Conservation (phyloP, 2,329 filamentous ascomycete species). For the Fusarium tuaranense region DNA sequence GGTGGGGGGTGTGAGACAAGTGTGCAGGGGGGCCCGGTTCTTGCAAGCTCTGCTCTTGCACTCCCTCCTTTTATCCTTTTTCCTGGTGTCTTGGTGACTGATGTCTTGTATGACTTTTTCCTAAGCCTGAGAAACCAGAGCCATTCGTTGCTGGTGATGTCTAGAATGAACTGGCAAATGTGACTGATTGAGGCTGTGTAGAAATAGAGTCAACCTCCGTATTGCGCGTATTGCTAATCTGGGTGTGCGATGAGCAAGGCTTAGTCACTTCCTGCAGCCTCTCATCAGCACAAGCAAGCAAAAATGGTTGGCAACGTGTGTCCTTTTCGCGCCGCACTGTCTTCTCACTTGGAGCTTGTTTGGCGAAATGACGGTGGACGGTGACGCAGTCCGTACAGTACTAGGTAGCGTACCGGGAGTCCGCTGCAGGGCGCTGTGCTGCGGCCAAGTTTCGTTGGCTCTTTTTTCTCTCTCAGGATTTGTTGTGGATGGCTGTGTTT, state of each 20-base stretch:
- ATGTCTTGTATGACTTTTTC: conserved; percentile 14
- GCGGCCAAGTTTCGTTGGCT: conserved; percentile 36
- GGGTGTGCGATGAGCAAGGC: conserved; percentile 32
- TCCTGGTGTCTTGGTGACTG: not conserved
- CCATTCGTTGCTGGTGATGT: conserved; percentile 6
- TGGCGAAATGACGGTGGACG: conserved; percentile 40
- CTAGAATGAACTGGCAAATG: conserved; percentile 24
- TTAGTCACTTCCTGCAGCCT: conserved; percentile 41
- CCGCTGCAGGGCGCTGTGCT: conserved; percentile 38
- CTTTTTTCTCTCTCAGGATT: conserved; percentile 17
- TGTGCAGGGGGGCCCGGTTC: conserved; percentile 28
- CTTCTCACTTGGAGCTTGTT: conserved; percentile 18
- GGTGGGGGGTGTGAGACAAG: conserved; percentile 18
- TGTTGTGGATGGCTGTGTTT: conserved; percentile 29
- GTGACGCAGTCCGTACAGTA: conserved; percentile 41
- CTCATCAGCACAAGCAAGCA: conserved; percentile 19
- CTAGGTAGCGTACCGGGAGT: conserved; percentile 24
- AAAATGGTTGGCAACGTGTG: conserved; percentile 36
- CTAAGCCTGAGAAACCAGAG: not conserved
- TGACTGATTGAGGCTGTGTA: conserved; percentile 39
- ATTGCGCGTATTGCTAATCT: conserved; percentile 34
- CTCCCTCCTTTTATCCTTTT: conserved; percentile 28
- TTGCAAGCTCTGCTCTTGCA: conserved; percentile 33
- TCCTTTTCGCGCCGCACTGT: conserved; percentile 34
- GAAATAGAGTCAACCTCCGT: conserved; percentile 13